phyloP scores from a whole-genome alignment of 805 yeast species.

The Dipodascus geniculatus region DNA sequence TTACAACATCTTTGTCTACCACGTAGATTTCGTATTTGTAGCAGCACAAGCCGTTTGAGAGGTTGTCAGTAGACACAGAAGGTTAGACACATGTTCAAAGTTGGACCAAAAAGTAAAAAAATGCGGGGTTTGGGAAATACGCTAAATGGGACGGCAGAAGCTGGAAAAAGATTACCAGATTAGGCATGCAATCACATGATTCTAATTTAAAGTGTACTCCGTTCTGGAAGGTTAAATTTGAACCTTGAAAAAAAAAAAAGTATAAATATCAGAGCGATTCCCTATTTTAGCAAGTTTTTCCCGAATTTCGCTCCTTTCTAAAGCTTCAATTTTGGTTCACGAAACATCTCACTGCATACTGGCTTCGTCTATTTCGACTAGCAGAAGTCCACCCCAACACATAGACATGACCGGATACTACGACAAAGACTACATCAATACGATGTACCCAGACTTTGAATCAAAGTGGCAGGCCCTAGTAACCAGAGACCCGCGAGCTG shows the following conservation, averaged over 20 bases:
- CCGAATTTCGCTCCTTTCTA: background rate
- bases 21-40: too few relatives aligned
- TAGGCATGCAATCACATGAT: background rate
- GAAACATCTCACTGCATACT: too few relatives aligned
- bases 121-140: background rate
- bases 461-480: slow-evolving; percentile 1
- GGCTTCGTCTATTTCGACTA: too few relatives aligned
- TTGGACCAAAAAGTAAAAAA: too few relatives aligned
- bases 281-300: background rate
- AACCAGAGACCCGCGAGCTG: background rate
- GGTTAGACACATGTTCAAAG: too few relatives aligned
- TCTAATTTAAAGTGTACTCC: background rate
- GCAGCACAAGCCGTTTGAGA: too few relatives aligned
- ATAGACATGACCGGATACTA: background rate
- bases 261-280: background rate
- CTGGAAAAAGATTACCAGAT: background rate
- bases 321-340: too few relatives aligned
- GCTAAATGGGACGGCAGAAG: background rate
- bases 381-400: too few relatives aligned
- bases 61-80: too few relatives aligned
- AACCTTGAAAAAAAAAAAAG: background rate
- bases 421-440: background rate
- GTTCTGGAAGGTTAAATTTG: background rate
- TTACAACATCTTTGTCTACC: too few relatives aligned
- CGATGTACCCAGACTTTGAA: background rate